Base-by-base conservation (phyloP, 208 protist species). In the Acanthamoeba royreba region DNA sequence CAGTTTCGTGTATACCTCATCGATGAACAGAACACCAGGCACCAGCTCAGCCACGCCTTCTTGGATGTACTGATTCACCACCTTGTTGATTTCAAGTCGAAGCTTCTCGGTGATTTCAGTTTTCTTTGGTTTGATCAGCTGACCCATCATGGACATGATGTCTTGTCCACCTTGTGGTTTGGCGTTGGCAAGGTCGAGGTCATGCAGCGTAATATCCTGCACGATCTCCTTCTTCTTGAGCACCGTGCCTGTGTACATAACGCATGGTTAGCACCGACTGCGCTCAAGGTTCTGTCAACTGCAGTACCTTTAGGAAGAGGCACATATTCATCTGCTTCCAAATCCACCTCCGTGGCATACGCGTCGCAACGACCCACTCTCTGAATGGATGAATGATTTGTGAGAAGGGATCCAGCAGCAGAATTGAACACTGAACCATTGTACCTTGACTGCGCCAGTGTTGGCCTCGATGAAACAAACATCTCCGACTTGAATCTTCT, bases 71-170 rank as follows among this genome's bases (percentile, higher is more conserved):
- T 99, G 99, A 96, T 99, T 99, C n/a, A 47, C 11, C 93, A 99
- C 98, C 96, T 99, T 99, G 97, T 99, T 99, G 94, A 99, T 99
- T 95, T 99, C 99, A 74, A 97, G 95, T 22, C 99, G 97, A 28
- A 99, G 97, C 96, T 99, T 99, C 95, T 99, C 99, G 31, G 99
- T 99, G 94, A 99, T 99, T 96, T 99, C 99, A 33, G 99, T 99
- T 95, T 99, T 99, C 96, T 99, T 99, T 53, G 99, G 99, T 81
- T 99, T 99, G 95, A 99, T 98, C 87, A 99, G 97, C 94, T 98
- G 98, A 93, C 98, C 99, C 94, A 99, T 99, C 96, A 99, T 98
- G 96, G 98, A 99, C 55, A 99, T 97, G 9, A 99, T 98, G 95
- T 99, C 99, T 74, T 99, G 98, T 9, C 99, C 97, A 28, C 97